A percentile compares a stretch with the other conserved stretches of the same genome.
phyloP scores from a whole-genome alignment of 495 filamentous ascomycete genomes.

The Podospora pseudoanserina region DNA sequence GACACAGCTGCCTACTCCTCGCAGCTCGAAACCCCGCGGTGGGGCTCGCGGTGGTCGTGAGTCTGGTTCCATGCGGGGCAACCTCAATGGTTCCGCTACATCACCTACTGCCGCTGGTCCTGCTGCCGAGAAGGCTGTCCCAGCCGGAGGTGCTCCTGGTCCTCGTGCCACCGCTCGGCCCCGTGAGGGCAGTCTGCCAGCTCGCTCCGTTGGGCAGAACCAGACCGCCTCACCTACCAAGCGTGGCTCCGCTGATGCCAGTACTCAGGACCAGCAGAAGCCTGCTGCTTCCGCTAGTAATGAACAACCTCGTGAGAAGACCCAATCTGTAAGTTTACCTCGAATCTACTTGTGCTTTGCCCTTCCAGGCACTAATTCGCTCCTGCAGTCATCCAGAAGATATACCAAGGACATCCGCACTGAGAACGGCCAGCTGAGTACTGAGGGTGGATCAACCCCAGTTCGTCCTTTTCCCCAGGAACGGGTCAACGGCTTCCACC shows the following conservation, averaged over 20 bases:
- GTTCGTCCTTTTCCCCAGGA: constrained; percentile 19
- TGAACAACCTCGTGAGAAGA: constrained; percentile 40
- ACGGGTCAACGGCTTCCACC: constrained; percentile 7
- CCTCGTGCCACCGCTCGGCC: constrained; percentile 21
- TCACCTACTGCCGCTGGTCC: constrained; percentile 5
- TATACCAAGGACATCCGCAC: constrained; percentile 24
- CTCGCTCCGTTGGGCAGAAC: constrained; percentile 23
- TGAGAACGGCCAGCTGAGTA: constrained; percentile 20
- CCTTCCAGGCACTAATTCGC: constrained; percentile 1
- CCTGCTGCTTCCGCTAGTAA: constrained; percentile 25
- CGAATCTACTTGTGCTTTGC: background rate
- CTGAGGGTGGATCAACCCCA: constrained; percentile 18
- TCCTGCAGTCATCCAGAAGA: constrained; percentile 22
- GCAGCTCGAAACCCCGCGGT: constrained; percentile 58
- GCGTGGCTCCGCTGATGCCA: constrained; percentile 45
- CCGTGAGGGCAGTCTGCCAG: constrained; percentile 25
- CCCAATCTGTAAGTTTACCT: constrained; percentile 28
- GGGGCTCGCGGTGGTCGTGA: constrained; percentile 54
- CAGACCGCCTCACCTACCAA: constrained; percentile 38
- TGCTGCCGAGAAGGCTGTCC: constrained; percentile 21
- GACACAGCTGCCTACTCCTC: constrained; percentile 62
- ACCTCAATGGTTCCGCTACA: constrained; percentile 14
- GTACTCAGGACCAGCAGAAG: constrained; percentile 46
- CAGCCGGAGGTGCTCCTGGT: constrained; percentile 12
- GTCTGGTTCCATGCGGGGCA: constrained; percentile 26